Conservation (phyloP, 1,139 yeast species). For the Debaryomyces fabryi region DNA sequence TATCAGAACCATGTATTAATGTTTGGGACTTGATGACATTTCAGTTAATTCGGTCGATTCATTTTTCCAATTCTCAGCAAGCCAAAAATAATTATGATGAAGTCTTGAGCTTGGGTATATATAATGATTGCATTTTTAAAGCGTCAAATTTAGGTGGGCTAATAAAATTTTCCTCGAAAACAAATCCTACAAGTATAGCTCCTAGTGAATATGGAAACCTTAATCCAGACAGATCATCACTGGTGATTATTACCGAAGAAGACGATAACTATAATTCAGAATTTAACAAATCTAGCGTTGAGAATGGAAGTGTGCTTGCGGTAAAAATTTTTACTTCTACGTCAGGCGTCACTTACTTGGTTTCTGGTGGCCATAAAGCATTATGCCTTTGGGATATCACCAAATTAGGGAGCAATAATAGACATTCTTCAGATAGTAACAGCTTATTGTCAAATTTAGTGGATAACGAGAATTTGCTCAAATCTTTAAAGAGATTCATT, state of each 20-base stretch:
- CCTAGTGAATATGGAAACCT: slow-evolving; percentile 13
- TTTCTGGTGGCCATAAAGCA: slow-evolving; percentile 43
- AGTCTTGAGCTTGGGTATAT: slow-evolving; percentile 47
- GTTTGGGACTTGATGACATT: slow-evolving; percentile 84
- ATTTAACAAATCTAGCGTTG: slow-evolving; percentile 18
- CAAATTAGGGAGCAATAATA: slow-evolving; percentile 18
- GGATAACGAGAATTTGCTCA: slow-evolving; percentile 62
- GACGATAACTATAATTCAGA: slow-evolving; percentile 20
- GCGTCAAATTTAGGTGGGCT: slow-evolving; percentile 58
- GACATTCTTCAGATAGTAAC: not conserved
- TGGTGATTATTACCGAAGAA: slow-evolving; percentile 18
- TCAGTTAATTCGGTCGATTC: slow-evolving; percentile 66
- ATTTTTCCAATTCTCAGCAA: slow-evolving; percentile 35
- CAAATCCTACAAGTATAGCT: slow-evolving; percentile 15
- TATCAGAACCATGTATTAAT: slow-evolving; percentile 69
- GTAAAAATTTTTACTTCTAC: slow-evolving; percentile 28
- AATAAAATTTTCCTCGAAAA: slow-evolving; percentile 52
- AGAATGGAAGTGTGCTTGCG: slow-evolving; percentile 28
- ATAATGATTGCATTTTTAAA: slow-evolving; percentile 54
- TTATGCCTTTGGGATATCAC: slow-evolving; percentile 43
- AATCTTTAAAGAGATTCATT: slow-evolving; percentile 62
- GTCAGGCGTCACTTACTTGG: slow-evolving; percentile 28
- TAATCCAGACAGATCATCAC: slow-evolving; percentile 12
- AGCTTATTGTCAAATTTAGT: slow-evolving; percentile 10
- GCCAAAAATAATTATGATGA: slow-evolving; percentile 26